Base-by-base conservation (phyloP, 176 grass and related monocot genomes). In the Dendrocalamus sinicus region DNA sequence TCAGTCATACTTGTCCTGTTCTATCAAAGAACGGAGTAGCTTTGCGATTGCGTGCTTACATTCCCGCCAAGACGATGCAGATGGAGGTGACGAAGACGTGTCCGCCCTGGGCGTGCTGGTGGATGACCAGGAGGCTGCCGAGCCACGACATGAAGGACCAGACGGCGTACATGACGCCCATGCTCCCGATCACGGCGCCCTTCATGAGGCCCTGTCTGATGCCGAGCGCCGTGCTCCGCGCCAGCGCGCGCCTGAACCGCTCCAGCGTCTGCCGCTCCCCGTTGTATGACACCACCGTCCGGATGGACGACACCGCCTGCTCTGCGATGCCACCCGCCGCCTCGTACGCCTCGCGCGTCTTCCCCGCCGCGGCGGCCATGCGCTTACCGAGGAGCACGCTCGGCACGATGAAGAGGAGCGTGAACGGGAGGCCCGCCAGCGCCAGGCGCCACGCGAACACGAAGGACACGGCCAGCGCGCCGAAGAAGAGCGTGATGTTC, bases 61-160 rank as follows among this genome's bases (percentile, higher is more conserved):
- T 89, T 50, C 90, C 90, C 9, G 87, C 85, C n/a, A 90, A 22
- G 62, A 94, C 23, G 85, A 94, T 83, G 82, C 85, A 82, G 46
- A 82, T 87, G 65, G 77, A 84, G 39, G 83, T 90, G 54, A 89
- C 93, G 70, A 90, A 94, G 69, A 92, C 82, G 73, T 89, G 90
- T 0, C 93, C 88, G 30, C 90, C 93, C 79, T 88, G 64, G 3
- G 67, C 90, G 39, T 87, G 78, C 3, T 40, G 58, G 62, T 80
- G 84, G 70, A 94, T 94, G 63, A 93, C 86, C 13, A 93, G 78
- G 9, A 78, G 45, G 79, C 92, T 89, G 13, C 83, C 75, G 62
- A 91, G 0, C 89, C 92, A 93, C 2, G 76, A 69, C 72, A 88
- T 0, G 79, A 94, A 91, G 13, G 89, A 90, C 89, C 89, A 91